Percentiles rank a stretch among this genome's conserved stretches.
Evolutionary conservation across 2,329 filamentous ascomycete genomes (phyloP).

Genomic region (Alternaria conjuncta): DNA sequence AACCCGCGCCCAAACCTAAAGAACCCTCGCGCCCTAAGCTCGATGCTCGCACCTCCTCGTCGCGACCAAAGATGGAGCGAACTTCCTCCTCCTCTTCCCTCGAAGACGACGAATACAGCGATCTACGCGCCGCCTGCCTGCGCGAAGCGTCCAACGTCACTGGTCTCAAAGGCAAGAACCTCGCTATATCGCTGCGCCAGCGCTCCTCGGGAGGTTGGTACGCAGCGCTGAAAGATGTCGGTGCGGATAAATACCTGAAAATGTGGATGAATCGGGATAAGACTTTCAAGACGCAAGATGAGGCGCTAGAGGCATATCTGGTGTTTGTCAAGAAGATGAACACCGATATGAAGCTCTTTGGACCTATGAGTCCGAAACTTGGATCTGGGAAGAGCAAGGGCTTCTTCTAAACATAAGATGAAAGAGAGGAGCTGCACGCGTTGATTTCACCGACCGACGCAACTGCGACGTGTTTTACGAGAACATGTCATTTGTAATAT

Average conservation of each 20-base stretch:
- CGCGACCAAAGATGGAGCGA: constrained; percentile 9
- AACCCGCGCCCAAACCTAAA: constrained; percentile 3
- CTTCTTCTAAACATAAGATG: not conserved
- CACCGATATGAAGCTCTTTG: constrained; percentile 28
- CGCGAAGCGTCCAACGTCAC: constrained; percentile 26
- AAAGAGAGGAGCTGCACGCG: not conserved
- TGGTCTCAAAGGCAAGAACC: constrained; percentile 28
- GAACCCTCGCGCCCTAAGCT: constrained; percentile 6
- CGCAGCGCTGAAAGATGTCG: constrained; percentile 32
- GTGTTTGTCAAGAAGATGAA: constrained; percentile 35
- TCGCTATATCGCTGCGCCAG: constrained; percentile 29
- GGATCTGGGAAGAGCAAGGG: constrained; percentile 12
- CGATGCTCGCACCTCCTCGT: constrained; percentile 6
- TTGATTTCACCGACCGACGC: not conserved
- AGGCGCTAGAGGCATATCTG: constrained; percentile 34
- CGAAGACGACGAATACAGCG: constrained; percentile 6
- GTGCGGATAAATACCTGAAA: constrained; percentile 37
- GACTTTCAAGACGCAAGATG: constrained; percentile 27
- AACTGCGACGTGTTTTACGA: not conserved
- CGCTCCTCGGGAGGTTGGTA: constrained; percentile 32
- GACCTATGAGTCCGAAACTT: constrained; percentile 19
- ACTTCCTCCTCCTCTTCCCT: constrained; percentile 5
- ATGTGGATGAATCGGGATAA: constrained; percentile 41
- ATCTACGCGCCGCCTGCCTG: constrained; percentile 13
- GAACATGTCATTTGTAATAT: constrained; percentile 6